These are phyloP conservation scores for Eucalyptus dawsonii DNA, from an alignment of 345 rosid genomes.

Conservation along the genomic window DNA sequence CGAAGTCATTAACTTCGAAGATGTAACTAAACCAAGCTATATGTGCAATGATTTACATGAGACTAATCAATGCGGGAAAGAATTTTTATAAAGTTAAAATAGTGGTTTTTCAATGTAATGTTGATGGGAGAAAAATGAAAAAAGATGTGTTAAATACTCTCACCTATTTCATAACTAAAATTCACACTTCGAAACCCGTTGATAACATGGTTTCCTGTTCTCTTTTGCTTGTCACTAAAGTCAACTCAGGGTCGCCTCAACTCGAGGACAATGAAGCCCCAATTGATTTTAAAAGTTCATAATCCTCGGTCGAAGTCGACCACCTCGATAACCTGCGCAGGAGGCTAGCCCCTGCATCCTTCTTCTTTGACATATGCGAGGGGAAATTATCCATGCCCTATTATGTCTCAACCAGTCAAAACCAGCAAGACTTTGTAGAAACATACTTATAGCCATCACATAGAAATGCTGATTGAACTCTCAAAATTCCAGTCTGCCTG, in stretches of 20 bases:
- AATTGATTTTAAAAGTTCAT: neutral
- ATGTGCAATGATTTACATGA: neutral
- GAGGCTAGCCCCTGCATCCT: too few relatives aligned
- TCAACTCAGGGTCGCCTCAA: neutral
- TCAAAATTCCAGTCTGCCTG: neutral
- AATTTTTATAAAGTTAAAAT: neutral
- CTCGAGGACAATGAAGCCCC: neutral
- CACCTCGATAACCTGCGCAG: neutral
- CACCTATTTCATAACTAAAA: neutral
- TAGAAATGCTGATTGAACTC: neutral
- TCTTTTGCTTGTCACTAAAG: neutral
- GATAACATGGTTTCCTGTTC: neutral
- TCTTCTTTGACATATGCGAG: too few relatives aligned
- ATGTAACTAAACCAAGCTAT: neutral
- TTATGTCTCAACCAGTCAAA: neutral
- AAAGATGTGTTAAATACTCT: neutral
- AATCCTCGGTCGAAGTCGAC: neutral
- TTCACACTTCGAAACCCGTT: neutral
- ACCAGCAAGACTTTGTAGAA: neutral
- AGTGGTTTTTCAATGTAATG: neutral
- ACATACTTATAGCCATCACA: neutral
- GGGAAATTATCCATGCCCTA: neutral
- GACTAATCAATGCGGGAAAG: neutral
- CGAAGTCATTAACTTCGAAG: rapidly evolving
- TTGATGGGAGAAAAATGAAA: neutral